Base-by-base conservation (phyloP, 2,329 filamentous ascomycete species). In the Epichloe elymi region DNA sequence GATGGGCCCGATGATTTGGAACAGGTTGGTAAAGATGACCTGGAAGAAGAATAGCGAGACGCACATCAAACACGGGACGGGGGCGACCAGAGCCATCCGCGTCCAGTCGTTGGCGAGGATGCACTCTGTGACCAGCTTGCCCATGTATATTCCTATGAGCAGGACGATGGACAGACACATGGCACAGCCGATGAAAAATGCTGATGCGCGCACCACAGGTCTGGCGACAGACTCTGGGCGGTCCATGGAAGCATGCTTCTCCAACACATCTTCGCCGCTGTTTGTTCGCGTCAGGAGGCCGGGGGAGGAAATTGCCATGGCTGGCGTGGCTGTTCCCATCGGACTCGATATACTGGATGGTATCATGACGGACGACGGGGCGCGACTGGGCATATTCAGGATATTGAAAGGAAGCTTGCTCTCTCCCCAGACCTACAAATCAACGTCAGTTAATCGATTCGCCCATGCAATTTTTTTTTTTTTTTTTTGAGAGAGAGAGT, bases 1-100 rank as follows among this genome's bases (percentile, higher is more conserved):
- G 47, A 74, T 69, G 3, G 74, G 74, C 0, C 74, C 74, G n/a
- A 76, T 59, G 11, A 76, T 65, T 55, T 77, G 68, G 55, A 69
- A 70, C 3, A 70, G 20, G 43, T 65, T 62, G 50, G 61, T 61
- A 51, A 70, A 60, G 53, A 70, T 63, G 46, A 66, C 63, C 45
- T 67, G 71, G 56, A 74, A 75, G 58, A 76, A 67, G 68, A 74
- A 65, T 59, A 63, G 47, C 38, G 50, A 58, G 41, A 59, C 58
- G 47, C 58, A 55, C 33, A 69, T 61, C 51, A 72, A 63, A 48
- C 72, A 60, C 7, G 70, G 63, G 43, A 65, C 63, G 5, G 59
- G 59, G 3, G 55, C 51, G 5, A 70, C 58, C 45, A 71, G 59
- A 1, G 66, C 69, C 45, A 67, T 61, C 26, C 66, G 63, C 23